These are phyloP conservation scores for Trichoderma atrobrunneum DNA, from an alignment of 2,329 filamentous ascomycete genomes.

Conservation along the genomic window DNA sequence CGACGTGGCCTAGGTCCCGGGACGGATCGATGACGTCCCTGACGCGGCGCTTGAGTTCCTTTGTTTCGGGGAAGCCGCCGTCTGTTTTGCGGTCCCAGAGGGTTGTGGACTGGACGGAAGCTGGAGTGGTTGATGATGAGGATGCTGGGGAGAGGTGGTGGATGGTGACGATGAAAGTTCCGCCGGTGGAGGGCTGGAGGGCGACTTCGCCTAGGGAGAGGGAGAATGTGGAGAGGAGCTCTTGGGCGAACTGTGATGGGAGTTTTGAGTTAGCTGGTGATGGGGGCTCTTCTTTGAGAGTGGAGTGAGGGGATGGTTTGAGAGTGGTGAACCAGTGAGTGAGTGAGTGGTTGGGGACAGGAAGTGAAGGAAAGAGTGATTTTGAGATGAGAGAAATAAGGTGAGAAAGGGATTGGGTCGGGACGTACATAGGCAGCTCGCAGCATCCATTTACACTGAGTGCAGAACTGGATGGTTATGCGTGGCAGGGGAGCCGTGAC, in stretches of 20 bases:
- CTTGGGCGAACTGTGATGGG: slow-evolving; percentile 75
- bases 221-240: slow-evolving; percentile 89
- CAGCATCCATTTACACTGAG: slow-evolving; percentile 90
- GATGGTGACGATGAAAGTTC: slow-evolving; percentile 75
- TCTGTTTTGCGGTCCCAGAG: slow-evolving; percentile 88
- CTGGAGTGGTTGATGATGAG: slow-evolving; percentile 15
- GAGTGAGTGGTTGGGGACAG: too few species aligned
- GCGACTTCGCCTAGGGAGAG: slow-evolving; percentile 82
- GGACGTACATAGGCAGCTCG: slow-evolving; percentile 78
- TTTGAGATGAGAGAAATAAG: too few species aligned
- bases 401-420: too few species aligned
- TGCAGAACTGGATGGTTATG: slow-evolving; percentile 87
- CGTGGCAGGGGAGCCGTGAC: slow-evolving; percentile 50
- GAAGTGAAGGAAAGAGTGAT: too few species aligned
- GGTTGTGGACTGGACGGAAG: slow-evolving; percentile 39
- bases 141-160: slow-evolving; percentile 34
- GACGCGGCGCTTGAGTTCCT: slow-evolving; percentile 81
- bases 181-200: slow-evolving; percentile 80
- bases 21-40: slow-evolving; percentile 78
- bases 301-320: not conserved
- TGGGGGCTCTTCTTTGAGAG: too few species aligned
- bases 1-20: slow-evolving; percentile 78
- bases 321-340: not conserved
- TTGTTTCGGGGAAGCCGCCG: slow-evolving; percentile 91
- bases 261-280: not conserved